Conservation (phyloP, 345 rosid species). For the Acer yangbiense region DNA sequence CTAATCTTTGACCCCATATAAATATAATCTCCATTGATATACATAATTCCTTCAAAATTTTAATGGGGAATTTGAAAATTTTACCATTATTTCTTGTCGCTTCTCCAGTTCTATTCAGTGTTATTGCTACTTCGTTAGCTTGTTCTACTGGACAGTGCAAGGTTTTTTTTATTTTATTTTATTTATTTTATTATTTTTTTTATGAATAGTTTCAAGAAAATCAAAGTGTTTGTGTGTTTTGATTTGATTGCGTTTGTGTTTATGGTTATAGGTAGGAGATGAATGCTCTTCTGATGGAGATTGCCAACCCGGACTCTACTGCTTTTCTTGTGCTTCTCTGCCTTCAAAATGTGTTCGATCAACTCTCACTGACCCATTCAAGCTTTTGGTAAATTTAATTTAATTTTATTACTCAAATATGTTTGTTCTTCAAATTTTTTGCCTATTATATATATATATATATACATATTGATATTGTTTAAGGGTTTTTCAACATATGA, state of each 20-base stretch:
- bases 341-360: conserved; percentile 47
- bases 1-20: neutral
- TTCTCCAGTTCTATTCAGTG: neutral
- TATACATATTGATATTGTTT: too few species aligned
- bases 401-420: too few species aligned
- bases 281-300: conserved; percentile 37
- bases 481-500: too few species aligned
- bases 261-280: conserved; percentile 20
- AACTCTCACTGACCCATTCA: conserved; percentile 40
- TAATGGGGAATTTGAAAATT: conserved; percentile 2
- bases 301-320: conserved; percentile 38
- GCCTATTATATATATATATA: too few species aligned
- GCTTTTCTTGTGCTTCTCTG: conserved; percentile 32
- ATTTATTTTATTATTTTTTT: neutral
- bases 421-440: too few species aligned
- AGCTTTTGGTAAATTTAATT: conserved; percentile 29
- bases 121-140: neutral
- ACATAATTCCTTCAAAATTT: neutral
- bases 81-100: neutral
- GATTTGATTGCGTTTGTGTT: neutral
- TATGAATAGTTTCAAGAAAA: neutral
- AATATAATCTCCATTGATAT: too few species aligned
- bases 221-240: neutral
- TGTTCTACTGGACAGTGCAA: conserved; percentile 29
- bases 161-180: neutral